Conservation (phyloP, 768 basidiomycete species). For the Mycena capillaripes region DNA sequence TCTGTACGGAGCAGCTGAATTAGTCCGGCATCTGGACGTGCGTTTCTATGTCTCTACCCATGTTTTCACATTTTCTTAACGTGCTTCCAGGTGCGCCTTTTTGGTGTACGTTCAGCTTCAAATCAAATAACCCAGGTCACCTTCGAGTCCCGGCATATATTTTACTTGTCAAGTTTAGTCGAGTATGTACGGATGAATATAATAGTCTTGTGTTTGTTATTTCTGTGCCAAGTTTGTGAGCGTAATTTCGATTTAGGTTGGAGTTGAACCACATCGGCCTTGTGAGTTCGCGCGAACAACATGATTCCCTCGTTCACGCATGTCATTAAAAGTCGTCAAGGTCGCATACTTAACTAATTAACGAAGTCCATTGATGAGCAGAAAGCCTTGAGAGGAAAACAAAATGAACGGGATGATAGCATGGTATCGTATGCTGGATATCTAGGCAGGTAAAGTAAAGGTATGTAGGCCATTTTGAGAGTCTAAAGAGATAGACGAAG, state of each 20-base stretch:
- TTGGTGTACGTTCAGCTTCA: conserved; percentile 1
- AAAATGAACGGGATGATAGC: conserved; percentile 25
- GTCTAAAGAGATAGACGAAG: conserved; percentile 30
- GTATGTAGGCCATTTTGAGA: conserved; percentile 27
- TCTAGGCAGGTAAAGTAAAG: conserved; percentile 29
- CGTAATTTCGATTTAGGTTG: too few species aligned
- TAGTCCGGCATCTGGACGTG: not conserved
- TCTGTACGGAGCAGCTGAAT: not conserved
- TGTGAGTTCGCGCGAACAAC: too few species aligned
- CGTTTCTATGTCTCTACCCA: not conserved
- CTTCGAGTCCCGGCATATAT: not conserved
- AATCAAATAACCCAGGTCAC: conserved; percentile 35
- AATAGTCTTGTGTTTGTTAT: not conserved
- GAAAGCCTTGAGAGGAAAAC: conserved; percentile 15
- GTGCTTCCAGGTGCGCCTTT: not conserved
- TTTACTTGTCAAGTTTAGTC: conserved; percentile 15
- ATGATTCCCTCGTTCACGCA: too few species aligned
- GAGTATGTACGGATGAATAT: conserved; percentile 22
- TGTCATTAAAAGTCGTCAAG: not conserved
- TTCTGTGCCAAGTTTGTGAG: not conserved
- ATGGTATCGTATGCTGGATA: conserved; percentile 37
- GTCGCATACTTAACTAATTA: not conserved
- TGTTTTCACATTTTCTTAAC: not conserved
- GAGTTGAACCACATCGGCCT: too few species aligned
- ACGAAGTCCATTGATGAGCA: conserved; percentile 22